Base-by-base conservation (phyloP, 306 rosid species). In the Fagus crenata region DNA sequence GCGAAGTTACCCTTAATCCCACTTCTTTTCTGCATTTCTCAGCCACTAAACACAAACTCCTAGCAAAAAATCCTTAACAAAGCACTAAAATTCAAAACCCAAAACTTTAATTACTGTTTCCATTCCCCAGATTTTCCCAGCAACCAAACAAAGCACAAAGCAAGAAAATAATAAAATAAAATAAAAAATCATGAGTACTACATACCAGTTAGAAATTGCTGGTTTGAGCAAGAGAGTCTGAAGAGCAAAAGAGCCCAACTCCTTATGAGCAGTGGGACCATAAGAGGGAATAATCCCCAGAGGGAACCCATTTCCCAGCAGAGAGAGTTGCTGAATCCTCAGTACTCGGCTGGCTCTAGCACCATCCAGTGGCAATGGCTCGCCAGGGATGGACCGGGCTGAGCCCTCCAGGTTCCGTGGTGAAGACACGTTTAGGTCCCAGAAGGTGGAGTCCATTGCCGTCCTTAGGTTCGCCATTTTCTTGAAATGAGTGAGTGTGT, bases 371-470 rank as follows among this genome's bases (percentile, higher is more conserved):
- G 98, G 97, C 53, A 90, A 68, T 0, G 98, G 91, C 61, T 84
- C 88, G 17, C 93, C 96, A 0, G 97, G 97, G 2, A 94, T 81
- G 54, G 81, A 77, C 80, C 89, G 90, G 53, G 87, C 95, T 13
- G 84, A 53, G 15, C 96, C 97, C 12, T 89, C 90, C 2, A 90
- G 83, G 78, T 75, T 72, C 39, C 73, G 96, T 69, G 98, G 90
- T 0, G 98, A 85, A 0, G 96, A 76, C 15, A 92, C 77, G 76
- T 92, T 87, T 55, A 85, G 58, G 77, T 92, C 95, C 95, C 93
- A 86, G 85, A 92, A 94, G 22, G 91, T 75, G 0, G 97, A 90
- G 80, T 92, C 98, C 87, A 94, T 94, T 60, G 95, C 90, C 17
- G 98, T 88, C 80, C 85, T 82, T 13, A 94, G 88, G 22, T 82